Base-by-base conservation (phyloP, 2,329 filamentous ascomycete genomes). In the Fusarium nygamai region DNA sequence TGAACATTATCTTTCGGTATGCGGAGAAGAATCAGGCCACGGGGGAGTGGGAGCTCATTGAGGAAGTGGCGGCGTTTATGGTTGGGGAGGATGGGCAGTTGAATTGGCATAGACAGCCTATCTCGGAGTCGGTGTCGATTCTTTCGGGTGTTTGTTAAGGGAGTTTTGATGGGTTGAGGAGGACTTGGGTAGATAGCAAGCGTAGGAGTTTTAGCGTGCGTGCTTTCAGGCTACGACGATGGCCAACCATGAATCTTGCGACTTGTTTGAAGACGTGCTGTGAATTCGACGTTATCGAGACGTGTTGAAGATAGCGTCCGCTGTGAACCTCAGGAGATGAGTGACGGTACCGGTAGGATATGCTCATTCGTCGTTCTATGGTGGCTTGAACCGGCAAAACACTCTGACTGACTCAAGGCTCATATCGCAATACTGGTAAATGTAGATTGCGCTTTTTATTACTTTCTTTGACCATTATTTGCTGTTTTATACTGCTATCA, bases 1-100 rank as follows among this genome's bases (percentile, higher is more conserved):
- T 76, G 20, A 81, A 77, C 24, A 80, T 84, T 33, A 80, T 85
- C 58, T 83, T 83, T 54, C 79, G 84, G 6, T 83, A 80, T 20
- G 70, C 81, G 22, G 78, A 80, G 61, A 82, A 79, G 75, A 76
- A 82, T 33, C 64, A 57, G 10, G 59, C 31, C 7, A 81, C 79
- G 2, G 82, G 80, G 0, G 53, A 69, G 11, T 85, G 84, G 84
- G 80, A 80, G 36, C 72, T 84, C 29, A 72, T 85, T 0, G 84
- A 85, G 63, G 84, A 85, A 68, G 77, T 74, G 14, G 82, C 83
- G 1, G 76, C 80, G 10, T 81, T 81, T 51, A 63, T 62, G 16
- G 79, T 83, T 9, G 69, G 69, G 1, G 53, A 72, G 2, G 77
- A 84, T 36, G 82, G 82, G 19, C 75, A 67, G 5, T 60, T 85